Conservation (phyloP, 371 early-diverging fungal genomes). For the Mucor saturninus region DNA sequence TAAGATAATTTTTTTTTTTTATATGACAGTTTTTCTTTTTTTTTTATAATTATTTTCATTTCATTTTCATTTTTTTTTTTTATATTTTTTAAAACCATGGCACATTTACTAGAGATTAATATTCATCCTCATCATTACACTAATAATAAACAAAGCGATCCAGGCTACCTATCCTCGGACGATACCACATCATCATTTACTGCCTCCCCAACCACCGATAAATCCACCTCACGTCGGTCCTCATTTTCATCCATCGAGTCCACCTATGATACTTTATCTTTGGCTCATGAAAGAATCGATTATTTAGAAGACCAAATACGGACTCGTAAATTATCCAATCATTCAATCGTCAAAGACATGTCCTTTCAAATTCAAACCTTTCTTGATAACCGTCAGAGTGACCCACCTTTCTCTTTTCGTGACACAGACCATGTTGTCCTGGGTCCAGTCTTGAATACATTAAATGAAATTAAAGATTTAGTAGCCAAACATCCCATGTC, state of each 20-base stretch:
- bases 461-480: constrained; percentile 10
- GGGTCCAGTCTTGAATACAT: constrained; percentile 2
- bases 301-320: constrained; percentile 10
- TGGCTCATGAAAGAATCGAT: constrained; percentile 13
- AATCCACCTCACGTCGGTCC: constrained; percentile 8
- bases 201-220: constrained; percentile 12
- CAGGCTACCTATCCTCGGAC: not conserved
- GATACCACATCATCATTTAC: not conserved
- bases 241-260: constrained; percentile 2
- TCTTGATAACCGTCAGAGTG: not conserved
- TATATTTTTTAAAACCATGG: not conserved
- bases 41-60: no score
- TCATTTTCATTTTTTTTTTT: not conserved
- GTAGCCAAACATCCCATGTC: not conserved
- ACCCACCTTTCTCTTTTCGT: constrained; percentile 5
- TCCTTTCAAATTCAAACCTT: constrained; percentile 3
- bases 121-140: not conserved
- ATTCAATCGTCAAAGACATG: constrained; percentile 1
- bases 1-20: no score
- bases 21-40: no score
- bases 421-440: constrained; percentile 6
- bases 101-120: constrained; percentile 3
- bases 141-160: not conserved
- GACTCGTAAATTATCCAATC: not conserved
- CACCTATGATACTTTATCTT: constrained; percentile 1